Base-by-base conservation (phyloP, 2,329 filamentous ascomycete species). In the Myriosclerotinia curreyana region DNA sequence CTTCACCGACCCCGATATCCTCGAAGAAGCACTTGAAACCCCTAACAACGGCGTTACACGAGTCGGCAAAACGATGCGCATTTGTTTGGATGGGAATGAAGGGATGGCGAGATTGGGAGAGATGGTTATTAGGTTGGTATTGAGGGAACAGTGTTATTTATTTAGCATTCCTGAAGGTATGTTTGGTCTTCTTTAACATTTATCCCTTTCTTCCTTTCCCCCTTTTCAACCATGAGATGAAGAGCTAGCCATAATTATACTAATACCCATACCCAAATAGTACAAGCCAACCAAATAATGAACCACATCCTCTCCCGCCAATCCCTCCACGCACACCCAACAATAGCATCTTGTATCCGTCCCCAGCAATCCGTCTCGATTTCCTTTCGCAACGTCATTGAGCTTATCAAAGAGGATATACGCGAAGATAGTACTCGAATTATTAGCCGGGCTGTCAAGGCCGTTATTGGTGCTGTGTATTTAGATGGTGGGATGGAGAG, bases 401-500 rank as follows among this genome's bases (percentile, higher is more conserved):
- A 49, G 3, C 14, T 66, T n/a, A 14, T 69, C 3, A 68, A 64
- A 34, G 65, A 69, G 9, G 70, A 71, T 52, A n/a, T 48, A 42
- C 59, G 59, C 22, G 66, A 68, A 54, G 64, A 69, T 50, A 54
- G 38, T 12, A 52, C 60, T 14, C 62, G 64, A 20, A 63, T 54
- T 1, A 63, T 69, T 44, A 64, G 64, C 14, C 67, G 66, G 51
- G 69, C 63, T 15, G 65, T 71, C 17, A 65, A 67, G 49, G 70
- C 70, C 17, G 64, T 71, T 3, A 65, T 71, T 40, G 69, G 70
- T 14, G 69, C 70, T 7, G 69, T 69, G 1, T 70, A 68, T 54
- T 68, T 65, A 38, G 69, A 72, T 68, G 69, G 69, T 17, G 70
- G 70, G 17, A 58, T 63, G 25, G 58, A 68, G 5, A 64, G 44